Base-by-base conservation (phyloP, 176 grass and related monocot genomes). In the Zoysia japonica region DNA sequence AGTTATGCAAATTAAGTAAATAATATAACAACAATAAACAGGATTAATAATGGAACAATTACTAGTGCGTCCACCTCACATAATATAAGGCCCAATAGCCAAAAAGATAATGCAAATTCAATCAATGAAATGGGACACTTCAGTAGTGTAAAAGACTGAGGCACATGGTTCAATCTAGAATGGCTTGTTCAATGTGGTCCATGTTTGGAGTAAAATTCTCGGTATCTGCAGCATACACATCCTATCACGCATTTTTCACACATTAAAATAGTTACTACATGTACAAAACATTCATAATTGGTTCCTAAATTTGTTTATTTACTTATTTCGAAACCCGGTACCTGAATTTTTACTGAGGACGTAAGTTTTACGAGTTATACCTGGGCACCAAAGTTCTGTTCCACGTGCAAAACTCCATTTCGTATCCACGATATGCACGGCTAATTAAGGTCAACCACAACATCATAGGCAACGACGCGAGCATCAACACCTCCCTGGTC, bases 61-160 rank as follows among this genome's bases (percentile, higher is more conserved):
- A 62, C 40, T 19, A 87, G 3, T 28, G 16, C 28, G 9, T 28
- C 20, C 36, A 3, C 61, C 1, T 11, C 40, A 13, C 7, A 16
- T 3, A 77, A 82, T 71, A 7, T 65, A 65, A 4, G 48, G 17
- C 9, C 75, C 47, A 46, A 51, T 65, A 78, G 47, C 36, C 46
- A 40, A 47, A 36, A 78, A 40, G 61, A 78, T 65, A 45, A 38
- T 17, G 14, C 13, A 48, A 65, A 77, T 11, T 4, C 36, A 78
- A 17, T 46, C 35, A 65, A 39, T 78, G 75, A 52, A 20, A 67
- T 78, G 28, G 76, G 2, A 11, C 14, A 20, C 50, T 36, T 17
- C 14, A 70, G 10, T 1, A 59, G 7, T 51, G n/a, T 16, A 41
- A n/a, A 74, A 61, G 40, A 57, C 17, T 36, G 20, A 52, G 38